Conservation (phyloP, 352 stramenopile species). For the Phytopythium vexans region DNA sequence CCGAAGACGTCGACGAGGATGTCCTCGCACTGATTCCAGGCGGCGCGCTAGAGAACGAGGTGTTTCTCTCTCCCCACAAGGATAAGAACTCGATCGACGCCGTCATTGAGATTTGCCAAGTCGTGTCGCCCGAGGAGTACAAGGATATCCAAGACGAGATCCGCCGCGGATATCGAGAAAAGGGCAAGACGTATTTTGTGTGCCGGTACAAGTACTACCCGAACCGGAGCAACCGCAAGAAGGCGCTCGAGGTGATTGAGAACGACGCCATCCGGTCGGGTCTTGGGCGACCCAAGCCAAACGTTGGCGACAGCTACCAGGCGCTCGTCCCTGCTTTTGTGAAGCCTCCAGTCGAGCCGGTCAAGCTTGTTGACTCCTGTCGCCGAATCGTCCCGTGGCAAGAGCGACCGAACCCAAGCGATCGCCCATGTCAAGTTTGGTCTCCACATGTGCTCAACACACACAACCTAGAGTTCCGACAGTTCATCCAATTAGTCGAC, state of each 20-base stretch:
- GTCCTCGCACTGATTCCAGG: constrained; percentile 57
- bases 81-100: constrained; percentile 83
- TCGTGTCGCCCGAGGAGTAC: constrained; percentile 74
- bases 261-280: constrained; percentile 70
- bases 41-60: constrained; percentile 61
- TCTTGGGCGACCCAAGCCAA: constrained; percentile 60
- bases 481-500: constrained; percentile 58
- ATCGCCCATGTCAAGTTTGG: constrained; percentile 55
- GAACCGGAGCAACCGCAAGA: constrained; percentile 52
- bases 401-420: constrained; percentile 10
- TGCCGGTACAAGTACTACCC: constrained; percentile 86
- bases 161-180: constrained; percentile 65
- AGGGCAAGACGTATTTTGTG: constrained; percentile 56
- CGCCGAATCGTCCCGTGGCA: constrained; percentile 27
- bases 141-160: constrained; percentile 69
- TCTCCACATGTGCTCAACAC: constrained; percentile 46
- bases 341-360: constrained; percentile 7
- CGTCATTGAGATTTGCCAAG: constrained; percentile 70
- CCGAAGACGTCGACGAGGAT: constrained; percentile 62
- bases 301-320: constrained; percentile 64
- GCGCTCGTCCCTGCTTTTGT: constrained; percentile 42
- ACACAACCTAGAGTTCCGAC: constrained; percentile 40
- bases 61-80: constrained; percentile 83
- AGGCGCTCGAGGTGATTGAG: constrained; percentile 60
- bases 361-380: constrained; percentile 8